Conservation (phyloP, 2,329 filamentous ascomycete species). For the Passalora sequoiae region DNA sequence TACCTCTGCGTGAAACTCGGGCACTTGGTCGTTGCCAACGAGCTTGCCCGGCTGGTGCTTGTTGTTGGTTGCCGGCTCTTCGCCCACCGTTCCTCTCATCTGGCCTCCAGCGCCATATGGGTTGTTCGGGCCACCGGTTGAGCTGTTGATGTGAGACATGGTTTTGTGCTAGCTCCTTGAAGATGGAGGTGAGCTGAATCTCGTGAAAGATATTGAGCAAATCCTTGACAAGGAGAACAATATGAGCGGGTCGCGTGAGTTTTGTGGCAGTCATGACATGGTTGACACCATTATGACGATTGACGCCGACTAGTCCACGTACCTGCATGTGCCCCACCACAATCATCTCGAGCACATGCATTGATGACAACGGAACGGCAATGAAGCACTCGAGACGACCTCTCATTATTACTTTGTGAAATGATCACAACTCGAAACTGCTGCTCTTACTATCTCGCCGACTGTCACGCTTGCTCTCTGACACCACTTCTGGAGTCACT, state of each 20-base stretch:
- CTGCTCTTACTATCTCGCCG: not conserved
- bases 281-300: not conserved
- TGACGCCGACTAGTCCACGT: too few relatives aligned
- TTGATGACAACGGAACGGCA: not conserved
- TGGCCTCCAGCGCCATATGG: not conserved
- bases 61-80: conserved; percentile 2
- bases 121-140: not conserved
- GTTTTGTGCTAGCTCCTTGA: too few relatives aligned
- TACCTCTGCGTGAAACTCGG: conserved; percentile 59
- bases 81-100: conserved; percentile 1
- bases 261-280: not conserved
- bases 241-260: not conserved
- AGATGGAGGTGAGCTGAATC: too few relatives aligned
- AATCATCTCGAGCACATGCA: too few relatives aligned
- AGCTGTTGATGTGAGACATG: conserved; percentile 1
- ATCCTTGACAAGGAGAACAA: not conserved
- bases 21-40: conserved; percentile 54
- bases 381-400: not conserved
- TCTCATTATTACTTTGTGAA: too few relatives aligned
- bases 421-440: not conserved
- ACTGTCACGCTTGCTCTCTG: too few relatives aligned
- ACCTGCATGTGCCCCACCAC: too few relatives aligned
- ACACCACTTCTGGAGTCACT: too few relatives aligned
- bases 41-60: conserved; percentile 61
- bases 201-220: not conserved